Percentiles rank a stretch among this genome's conserved stretches.
Conservation (phyloP, 371 early-diverging fungal species). For the Rhizopus microsporus region DNA sequence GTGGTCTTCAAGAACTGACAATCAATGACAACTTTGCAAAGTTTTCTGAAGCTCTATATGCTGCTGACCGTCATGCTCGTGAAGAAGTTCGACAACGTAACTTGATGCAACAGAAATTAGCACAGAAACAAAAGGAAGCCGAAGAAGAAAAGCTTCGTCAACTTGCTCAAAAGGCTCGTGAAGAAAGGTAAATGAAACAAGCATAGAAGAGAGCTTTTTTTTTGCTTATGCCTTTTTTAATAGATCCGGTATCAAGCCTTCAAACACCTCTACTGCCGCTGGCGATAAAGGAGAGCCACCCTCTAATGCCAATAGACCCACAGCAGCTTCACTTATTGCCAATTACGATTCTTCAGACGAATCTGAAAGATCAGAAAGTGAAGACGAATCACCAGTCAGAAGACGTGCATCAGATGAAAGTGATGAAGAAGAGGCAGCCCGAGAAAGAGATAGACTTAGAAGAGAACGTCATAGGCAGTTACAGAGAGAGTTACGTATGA, state of each 20-base stretch:
- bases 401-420: conserved; percentile 12
- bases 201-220: background rate
- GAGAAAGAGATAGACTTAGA: conserved; percentile 89
- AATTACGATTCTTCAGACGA: conserved; percentile 52
- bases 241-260: conserved; percentile 47
- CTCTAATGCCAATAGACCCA: conserved; percentile 36
- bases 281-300: conserved; percentile 21
- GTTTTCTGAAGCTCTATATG: conserved; percentile 89
- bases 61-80: conserved; percentile 93
- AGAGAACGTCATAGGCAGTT: conserved; percentile 82
- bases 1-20: conserved; percentile 88
- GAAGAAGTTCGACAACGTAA: conserved; percentile 91
- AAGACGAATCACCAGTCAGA: conserved; percentile 19
- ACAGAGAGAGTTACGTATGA: conserved; percentile 87
- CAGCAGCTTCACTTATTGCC: conserved; percentile 47
- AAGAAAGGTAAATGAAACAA: conserved; percentile 59
- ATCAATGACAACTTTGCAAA: conserved; percentile 97
- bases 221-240: background rate
- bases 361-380: conserved; percentile 38
- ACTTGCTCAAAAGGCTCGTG: conserved; percentile 92
- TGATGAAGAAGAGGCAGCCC: conserved; percentile 55
- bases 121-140: conserved; percentile 90
- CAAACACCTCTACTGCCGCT: conserved; percentile 3
- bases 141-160: conserved; percentile 89
- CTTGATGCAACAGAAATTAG: conserved; percentile 89